Evolutionary conservation across 1,284 basidiomycete genomes (phyloP), one percentile per base, ranked within the genome.

Genomic region (Rhodotorula glutinis): DNA sequence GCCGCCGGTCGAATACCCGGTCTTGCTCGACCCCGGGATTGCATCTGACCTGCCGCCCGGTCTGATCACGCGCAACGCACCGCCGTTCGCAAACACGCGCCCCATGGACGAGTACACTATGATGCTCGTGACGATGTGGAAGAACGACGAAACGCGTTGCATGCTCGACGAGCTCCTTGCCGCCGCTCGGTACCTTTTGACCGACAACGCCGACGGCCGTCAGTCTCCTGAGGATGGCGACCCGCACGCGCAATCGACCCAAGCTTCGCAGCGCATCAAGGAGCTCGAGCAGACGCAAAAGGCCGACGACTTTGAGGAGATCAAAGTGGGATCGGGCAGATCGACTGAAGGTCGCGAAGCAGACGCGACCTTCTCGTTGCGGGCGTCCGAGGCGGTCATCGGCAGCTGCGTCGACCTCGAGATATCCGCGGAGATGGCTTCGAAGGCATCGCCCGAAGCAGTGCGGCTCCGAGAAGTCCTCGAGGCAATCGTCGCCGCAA

Each of bases 1-100:
- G 14, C 23, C 74, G 79, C 10, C 70, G 16, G 76, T 76, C 21
- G 71, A 78, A 21, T 74, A 79, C 10, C 76, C 75, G 19, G 83
- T 85, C 4, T 79, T 92, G 70, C 78, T 89, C 19, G 79, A 81
- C 38, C 86, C 91, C n/a, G 84, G 84, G 47, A 60, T 77, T 16
- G 82, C 83, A 4, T 87, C 87, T 14, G 91, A 89, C 2, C 87
- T 92, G 63, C 83, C 86, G 80, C 81, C 14, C 9, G 81, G 84
- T 57, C 78, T 82, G 0, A 79, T 89, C 29, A 49, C 23, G 13
- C 33, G 23, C 2, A 13, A 25, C 46, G 4, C 41, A 23, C 9
- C 8, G 16, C 47, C 25, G 5, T 5, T 5, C 7, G 33, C 33
- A 5, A 11, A n/a, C n/a, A 25, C 0, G n/a, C 7, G 53, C 55